Conservation (phyloP, 768 basidiomycete genomes). For the Trametes punicea region DNA sequence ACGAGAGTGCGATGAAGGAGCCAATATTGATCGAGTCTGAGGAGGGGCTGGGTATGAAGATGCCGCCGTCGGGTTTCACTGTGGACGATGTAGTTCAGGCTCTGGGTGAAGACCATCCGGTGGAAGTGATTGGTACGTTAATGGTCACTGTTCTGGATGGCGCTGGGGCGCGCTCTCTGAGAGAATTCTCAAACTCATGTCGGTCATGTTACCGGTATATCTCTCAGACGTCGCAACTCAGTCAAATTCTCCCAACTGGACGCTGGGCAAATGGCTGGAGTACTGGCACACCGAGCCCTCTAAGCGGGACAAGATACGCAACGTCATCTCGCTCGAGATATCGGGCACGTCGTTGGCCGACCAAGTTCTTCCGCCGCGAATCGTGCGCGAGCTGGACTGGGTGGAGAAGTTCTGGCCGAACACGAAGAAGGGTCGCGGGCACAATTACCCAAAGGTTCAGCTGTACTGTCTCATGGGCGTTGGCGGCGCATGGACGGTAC, state of each 20-base stretch:
- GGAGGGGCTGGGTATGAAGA: conserved; percentile 86
- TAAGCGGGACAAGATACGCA: conserved; percentile 81
- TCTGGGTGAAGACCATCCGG: conserved; percentile 71
- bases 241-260: conserved; percentile 84
- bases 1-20: conserved; percentile 72
- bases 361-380: conserved; percentile 73
- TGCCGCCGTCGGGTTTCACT: conserved; percentile 70
- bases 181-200: neutral
- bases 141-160: neutral
- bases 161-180: neutral
- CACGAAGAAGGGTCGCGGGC: conserved; percentile 62
- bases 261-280: conserved; percentile 84
- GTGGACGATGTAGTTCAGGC: conserved; percentile 78
- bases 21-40: conserved; percentile 78
- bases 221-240: conserved; percentile 81
- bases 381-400: conserved; percentile 93
- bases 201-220: conserved; percentile 2
- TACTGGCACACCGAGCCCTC: conserved; percentile 71
- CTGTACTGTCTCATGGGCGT: conserved; percentile 98
- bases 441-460: conserved; percentile 89
- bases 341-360: conserved; percentile 81
- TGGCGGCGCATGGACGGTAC: conserved; percentile 87
- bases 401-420: conserved; percentile 94
- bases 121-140: conserved; percentile 87
- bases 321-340: conserved; percentile 94